phyloP scores from a whole-genome alignment of 768 basidiomycete species.

The Bullera alba region DNA sequence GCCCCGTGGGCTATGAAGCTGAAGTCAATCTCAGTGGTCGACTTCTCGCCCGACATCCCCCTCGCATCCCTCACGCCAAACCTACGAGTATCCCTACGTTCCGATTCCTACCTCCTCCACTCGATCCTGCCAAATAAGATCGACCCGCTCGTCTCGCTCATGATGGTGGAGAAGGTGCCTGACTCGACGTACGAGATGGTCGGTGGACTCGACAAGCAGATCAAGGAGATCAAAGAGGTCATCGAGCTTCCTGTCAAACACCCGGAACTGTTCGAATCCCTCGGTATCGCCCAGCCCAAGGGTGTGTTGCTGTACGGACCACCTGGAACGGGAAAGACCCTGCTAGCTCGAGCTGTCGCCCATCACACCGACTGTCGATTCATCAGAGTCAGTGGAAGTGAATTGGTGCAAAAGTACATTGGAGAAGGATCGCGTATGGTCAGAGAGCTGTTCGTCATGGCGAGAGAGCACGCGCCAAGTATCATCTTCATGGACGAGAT shows the following conservation, averaged over 20 bases:
- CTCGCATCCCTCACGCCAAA: conserved; percentile 70
- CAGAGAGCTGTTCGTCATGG: conserved; percentile 96
- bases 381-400: conserved; percentile 87
- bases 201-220: conserved; percentile 93
- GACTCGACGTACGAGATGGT: conserved; percentile 99
- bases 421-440: conserved; percentile 97
- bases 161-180: conserved; percentile 99
- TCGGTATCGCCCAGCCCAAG: conserved; percentile 95
- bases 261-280: conserved; percentile 89
- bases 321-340: conserved; percentile 92
- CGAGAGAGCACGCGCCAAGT: conserved; percentile 89
- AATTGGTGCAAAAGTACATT: conserved; percentile 96
- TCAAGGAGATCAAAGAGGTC: conserved; percentile 98
- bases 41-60: conserved; percentile 82
- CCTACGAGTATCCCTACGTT: conserved; percentile 87
- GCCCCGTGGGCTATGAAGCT: neutral
- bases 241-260: conserved; percentile 97
- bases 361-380: conserved; percentile 98
- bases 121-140: conserved; percentile 96
- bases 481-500: conserved; percentile 99
- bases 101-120: conserved; percentile 93
- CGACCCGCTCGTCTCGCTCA: conserved; percentile 93
- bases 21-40: conserved; percentile 62
- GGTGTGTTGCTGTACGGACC: conserved; percentile 93
- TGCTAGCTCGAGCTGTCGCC: conserved; percentile 89